phyloP scores from a whole-genome alignment of 73 alveolate genomes.

The Tetrahymena malaccensis region DNA sequence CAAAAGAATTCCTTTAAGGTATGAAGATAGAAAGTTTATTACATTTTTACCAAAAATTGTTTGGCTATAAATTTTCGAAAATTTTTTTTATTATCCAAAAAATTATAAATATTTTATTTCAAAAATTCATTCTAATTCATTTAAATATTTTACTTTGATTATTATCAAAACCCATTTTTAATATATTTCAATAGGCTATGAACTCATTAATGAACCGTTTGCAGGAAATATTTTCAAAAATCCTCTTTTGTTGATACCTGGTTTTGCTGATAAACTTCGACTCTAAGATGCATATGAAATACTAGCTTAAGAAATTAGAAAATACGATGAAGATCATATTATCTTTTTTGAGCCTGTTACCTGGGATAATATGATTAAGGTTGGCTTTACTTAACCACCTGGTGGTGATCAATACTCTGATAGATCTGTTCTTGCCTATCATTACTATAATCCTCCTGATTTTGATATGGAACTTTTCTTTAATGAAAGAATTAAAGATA shows the following conservation, averaged over 20 bases:
- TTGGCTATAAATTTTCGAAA: no score
- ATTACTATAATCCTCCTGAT: constrained; percentile 5
- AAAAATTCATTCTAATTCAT: no score
- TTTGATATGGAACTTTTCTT: background rate
- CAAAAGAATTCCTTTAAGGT: no score
- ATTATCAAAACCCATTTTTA: no score
- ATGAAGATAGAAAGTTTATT: no score
- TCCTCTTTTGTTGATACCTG: constrained; percentile 15
- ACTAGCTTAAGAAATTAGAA: background rate
- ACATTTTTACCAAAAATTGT: no score
- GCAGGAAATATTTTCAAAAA: constrained; percentile 4
- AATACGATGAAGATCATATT: constrained; percentile 10
- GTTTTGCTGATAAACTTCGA: background rate
- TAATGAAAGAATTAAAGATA: constrained; percentile 1
- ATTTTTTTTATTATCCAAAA: no score
- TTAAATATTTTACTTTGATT: no score
- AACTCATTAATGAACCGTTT: constrained; percentile 16
- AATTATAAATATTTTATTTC: no score
- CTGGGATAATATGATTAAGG: constrained; percentile 5
- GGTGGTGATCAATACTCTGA: background rate
- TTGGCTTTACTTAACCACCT: constrained; percentile 26
- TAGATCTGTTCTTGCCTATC: background rate
- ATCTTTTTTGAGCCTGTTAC: constrained; percentile 29
- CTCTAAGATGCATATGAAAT: background rate
- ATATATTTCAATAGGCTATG: constrained; percentile 1